Base-by-base conservation (phyloP, 139 green algal species). In the Chlamydomonas sphaeroides region DNA sequence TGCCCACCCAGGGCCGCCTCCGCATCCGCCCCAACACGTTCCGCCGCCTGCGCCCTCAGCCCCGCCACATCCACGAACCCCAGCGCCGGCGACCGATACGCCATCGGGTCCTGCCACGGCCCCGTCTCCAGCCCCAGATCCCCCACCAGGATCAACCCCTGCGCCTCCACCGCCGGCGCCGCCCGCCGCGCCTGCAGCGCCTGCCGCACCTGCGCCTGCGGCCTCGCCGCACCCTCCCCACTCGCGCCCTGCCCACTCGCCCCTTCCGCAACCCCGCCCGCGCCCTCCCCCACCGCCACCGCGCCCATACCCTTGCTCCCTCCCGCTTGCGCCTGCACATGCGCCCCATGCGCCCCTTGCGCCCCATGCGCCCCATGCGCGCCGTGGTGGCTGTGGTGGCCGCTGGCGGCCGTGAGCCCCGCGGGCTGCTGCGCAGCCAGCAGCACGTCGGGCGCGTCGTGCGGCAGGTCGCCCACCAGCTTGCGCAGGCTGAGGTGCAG, bases 401-500 rank as follows among this genome's bases (percentile, higher is more conserved):
- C 49, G 49, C 49, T 20, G 49, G 18, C 45, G 45, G 10, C 45
- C 71, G 35, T 10, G 71, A 56, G 56, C 36, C 72, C 73, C 11
- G 39, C 59, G n/a, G 73, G 73, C 39, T 80, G 73, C 61, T 82
- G 75, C 62, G 39, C 62, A 42, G 36, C 30, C 41, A 82, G 75
- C 75, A 82, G 62, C 32, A 28, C 8, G 32, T 82, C 75, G 7
- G 75, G 75, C 21, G 75, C 75, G 61, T 72, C 75, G 28, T 32
- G 38, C 10, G 74, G 45, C n/a, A 71, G 61, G 39, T 81, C 75
- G 15, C 62, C 75, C 42, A 73, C 10, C 41, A 84, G 33, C 77
- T 84, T 84, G 49, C 62, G 77, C 48, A 84, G 48, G 63, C 76
- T 67, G 35, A 84, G 35, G 77, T 84, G 65, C 5, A 84, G 65